Base-by-base conservation (phyloP, 2,329 filamentous ascomycete genomes). In the Cercospora sojina region DNA sequence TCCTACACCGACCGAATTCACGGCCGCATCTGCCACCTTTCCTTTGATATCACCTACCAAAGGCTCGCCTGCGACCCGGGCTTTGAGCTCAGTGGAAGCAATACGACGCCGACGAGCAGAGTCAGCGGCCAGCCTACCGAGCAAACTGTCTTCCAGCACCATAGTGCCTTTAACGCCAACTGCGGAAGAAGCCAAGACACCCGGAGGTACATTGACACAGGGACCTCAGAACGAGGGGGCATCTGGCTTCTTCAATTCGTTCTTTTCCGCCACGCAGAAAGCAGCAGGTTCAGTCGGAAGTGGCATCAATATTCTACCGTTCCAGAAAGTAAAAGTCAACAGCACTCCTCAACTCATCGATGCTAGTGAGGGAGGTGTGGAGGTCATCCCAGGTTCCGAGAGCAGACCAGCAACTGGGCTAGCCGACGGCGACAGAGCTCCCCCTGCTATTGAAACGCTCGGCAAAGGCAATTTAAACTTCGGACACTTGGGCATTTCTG, bases 181-280 rank as follows among this genome's bases (percentile, higher is more conserved):
- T 0, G 83, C 87, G 41, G 93, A 97, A 77, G 89, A 89, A 73
- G 76, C 82, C n/a, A 88, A 87, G 67, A 83, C 85, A 72, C 74
- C 87, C 35, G 82, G 86, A 31, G 84, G 86, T 63, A 83, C 85
- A 56, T 77, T 82, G n/a, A 79, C 80, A 31, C 76, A 77, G 43
- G 80, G 79, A 32, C 79, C 80, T 59, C 62, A 56, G n/a, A 62
- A 65, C 18, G 63, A 62, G 16, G 80, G 80, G 63, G 79, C 79
- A 32, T 78, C 78, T 41, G 89, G 93, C 0, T 98, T 99, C 81
- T 98, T 99, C 80, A 96, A 92, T 4, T 93, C 91, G 27, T 91
- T 99, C 76, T 88, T 99, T 70, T 94, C 92, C 47, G 94, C 90
- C 55, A 95, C 95, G 18, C 94, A 98, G 79, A 97, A 90, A 84